Conservation (phyloP, 495 filamentous ascomycete genomes). For the Xylona heveae region DNA sequence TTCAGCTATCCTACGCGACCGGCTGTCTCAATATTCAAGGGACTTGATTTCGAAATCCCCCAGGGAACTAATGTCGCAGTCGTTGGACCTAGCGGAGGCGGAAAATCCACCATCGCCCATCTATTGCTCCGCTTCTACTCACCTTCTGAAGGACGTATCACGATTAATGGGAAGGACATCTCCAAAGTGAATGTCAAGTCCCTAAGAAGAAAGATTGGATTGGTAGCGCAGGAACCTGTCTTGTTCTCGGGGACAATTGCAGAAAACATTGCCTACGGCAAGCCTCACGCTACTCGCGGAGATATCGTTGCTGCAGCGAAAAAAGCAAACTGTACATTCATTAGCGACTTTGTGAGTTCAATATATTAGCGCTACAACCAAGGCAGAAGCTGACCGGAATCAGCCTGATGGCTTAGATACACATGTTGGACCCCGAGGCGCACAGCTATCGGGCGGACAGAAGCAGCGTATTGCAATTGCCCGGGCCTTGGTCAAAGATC, state of each 20-base stretch:
- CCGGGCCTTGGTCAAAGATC: constrained; percentile 80
- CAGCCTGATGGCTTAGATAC: constrained; percentile 86
- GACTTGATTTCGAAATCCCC: constrained; percentile 73
- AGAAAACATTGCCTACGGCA: constrained; percentile 91
- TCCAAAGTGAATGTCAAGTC: constrained; percentile 79
- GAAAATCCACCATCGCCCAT: constrained; percentile 84
- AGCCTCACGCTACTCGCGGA: constrained; percentile 49
- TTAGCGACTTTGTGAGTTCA: constrained; percentile 61
- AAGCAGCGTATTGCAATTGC: constrained; percentile 98
- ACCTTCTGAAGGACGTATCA: constrained; percentile 54
- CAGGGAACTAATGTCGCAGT: constrained; percentile 90
- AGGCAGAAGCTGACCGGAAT: not conserved
- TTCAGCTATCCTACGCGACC: constrained; percentile 87
- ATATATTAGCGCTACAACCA: too few species aligned
- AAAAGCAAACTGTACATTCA: constrained; percentile 93
- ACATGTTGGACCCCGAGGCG: constrained; percentile 74
- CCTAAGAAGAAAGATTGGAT: constrained; percentile 79
- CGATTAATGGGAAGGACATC: constrained; percentile 71
- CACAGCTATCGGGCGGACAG: constrained; percentile 87
- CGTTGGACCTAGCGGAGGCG: constrained; percentile 84
- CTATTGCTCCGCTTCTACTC: constrained; percentile 81
- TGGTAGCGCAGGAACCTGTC: constrained; percentile 89
- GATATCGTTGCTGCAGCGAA: constrained; percentile 76
- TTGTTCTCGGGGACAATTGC: constrained; percentile 90
- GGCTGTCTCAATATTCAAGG: constrained; percentile 75